Percentiles rank a stretch among this genome's conserved stretches.
These are phyloP conservation scores for Viola pubescens DNA, from an alignment of 441 rosid species.

Conservation along the genomic window DNA sequence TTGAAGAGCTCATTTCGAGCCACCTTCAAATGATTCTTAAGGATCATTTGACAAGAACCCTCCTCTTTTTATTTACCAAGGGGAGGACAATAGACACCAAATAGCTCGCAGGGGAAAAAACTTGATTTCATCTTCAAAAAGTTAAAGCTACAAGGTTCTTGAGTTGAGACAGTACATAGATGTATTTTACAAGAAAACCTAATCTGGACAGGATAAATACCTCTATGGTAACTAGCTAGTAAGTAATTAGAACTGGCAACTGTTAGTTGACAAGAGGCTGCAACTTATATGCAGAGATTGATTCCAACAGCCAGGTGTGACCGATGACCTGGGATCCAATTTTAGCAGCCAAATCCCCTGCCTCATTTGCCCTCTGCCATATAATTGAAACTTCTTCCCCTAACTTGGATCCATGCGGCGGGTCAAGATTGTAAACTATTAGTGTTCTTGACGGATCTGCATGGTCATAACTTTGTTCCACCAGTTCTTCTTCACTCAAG, in stretches of 20 bases:
- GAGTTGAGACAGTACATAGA: not conserved
- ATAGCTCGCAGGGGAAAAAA: not conserved
- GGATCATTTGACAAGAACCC: too few species aligned
- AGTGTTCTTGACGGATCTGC: conserved; percentile 22
- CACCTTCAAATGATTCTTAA: not conserved
- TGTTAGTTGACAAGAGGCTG: conserved; percentile 31
- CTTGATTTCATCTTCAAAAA: conserved; percentile 9
- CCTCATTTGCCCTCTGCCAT: conserved; percentile 65
- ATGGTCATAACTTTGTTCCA: conserved; percentile 16
- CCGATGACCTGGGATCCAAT: conserved; percentile 46
- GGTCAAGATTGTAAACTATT: conserved; percentile 62
- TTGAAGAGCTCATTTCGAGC: not conserved
- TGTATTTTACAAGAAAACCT: not conserved
- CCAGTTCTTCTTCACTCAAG: conserved; percentile 33
- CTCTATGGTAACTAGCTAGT: not conserved
- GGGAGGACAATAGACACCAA: not conserved
- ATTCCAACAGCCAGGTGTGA: conserved; percentile 78
- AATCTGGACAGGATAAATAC: not conserved
- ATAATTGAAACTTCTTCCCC: conserved; percentile 63
- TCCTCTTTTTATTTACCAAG: not conserved
- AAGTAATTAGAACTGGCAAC: not conserved
- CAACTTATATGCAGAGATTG: conserved; percentile 61
- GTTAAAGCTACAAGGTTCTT: not conserved
- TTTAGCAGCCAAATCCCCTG: conserved; percentile 49
- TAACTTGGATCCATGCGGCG: conserved; percentile 47